Evolutionary conservation across 129 eudicot species (phyloP).

Genomic region (Saussurea involucrata): DNA sequence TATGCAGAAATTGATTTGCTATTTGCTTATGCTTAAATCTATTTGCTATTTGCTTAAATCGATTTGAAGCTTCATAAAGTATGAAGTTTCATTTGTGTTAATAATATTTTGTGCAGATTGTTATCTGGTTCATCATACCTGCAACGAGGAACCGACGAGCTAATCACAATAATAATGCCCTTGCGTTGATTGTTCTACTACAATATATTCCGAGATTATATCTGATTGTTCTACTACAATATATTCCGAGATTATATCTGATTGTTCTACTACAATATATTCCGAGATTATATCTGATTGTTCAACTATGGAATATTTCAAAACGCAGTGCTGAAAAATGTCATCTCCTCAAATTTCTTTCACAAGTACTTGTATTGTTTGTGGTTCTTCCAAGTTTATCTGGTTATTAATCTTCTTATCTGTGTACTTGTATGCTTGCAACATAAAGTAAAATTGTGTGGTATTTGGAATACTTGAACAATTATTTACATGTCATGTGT

Average conservation of each 20-base stretch:
- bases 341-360: constrained; percentile 62
- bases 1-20: too few species aligned
- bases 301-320: constrained; percentile 80
- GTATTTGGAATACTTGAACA: not conserved
- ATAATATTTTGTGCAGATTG: constrained; percentile 59
- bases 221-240: too few species aligned
- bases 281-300: too few species aligned
- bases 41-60: too few species aligned
- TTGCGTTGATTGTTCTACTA: constrained; percentile 85
- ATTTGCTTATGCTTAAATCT: too few species aligned
- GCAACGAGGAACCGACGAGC: constrained; percentile 69
- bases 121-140: constrained; percentile 93
- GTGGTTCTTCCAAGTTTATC: constrained; percentile 43
- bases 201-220: constrained; percentile 92
- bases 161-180: constrained; percentile 89
- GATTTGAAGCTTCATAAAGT: too few species aligned
- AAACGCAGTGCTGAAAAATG: constrained; percentile 73
- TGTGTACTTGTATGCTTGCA: not conserved
- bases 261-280: too few species aligned
- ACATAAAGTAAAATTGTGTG: not conserved
- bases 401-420: not conserved
- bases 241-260: too few species aligned
- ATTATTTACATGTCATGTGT: not conserved
- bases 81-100: not conserved
- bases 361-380: constrained; percentile 85